A percentile compares a stretch with the other conserved stretches of the same genome.
Conservation (phyloP, 345 rosid genomes). For the Geranium rotundifolium region DNA sequence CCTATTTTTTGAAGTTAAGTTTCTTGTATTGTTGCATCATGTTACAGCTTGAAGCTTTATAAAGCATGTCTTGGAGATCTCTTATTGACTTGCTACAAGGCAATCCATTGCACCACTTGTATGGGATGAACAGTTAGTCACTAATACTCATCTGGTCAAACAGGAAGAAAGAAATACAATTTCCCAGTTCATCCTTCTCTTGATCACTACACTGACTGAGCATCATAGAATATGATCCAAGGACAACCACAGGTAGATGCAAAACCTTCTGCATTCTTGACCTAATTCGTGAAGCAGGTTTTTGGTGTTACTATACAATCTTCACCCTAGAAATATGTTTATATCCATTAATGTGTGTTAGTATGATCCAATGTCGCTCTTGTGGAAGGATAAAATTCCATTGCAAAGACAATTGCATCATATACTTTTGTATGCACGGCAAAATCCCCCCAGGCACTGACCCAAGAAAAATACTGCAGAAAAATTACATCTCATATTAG, state of each 20-base stretch:
- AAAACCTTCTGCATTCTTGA: background rate
- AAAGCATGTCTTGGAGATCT: background rate
- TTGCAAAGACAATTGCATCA: conserved; percentile 21
- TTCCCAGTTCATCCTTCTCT: background rate
- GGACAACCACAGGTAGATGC: background rate
- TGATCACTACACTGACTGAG: background rate
- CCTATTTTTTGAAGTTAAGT: background rate
- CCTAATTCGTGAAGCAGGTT: conserved; percentile 9
- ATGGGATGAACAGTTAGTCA: background rate
- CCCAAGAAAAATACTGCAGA: conserved; percentile 28
- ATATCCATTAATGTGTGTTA: conserved; percentile 17
- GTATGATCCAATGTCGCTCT: conserved; percentile 15
- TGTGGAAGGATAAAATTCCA: conserved; percentile 25
- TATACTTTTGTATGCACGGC: conserved; percentile 23
- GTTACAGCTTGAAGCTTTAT: background rate
- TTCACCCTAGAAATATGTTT: conserved; percentile 16
- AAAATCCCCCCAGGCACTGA: conserved; percentile 27
- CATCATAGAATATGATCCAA: background rate
- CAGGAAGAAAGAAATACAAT: background rate
- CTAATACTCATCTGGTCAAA: background rate
- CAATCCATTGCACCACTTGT: background rate
- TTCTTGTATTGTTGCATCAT: too few species aligned
- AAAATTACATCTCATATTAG: conserved; percentile 32
- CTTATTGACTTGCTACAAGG: background rate
- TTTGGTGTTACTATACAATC: conserved; percentile 9